phyloP scores from a whole-genome alignment of 495 filamentous ascomycete species.

The Pseudoneurospora amorphoporcata region DNA sequence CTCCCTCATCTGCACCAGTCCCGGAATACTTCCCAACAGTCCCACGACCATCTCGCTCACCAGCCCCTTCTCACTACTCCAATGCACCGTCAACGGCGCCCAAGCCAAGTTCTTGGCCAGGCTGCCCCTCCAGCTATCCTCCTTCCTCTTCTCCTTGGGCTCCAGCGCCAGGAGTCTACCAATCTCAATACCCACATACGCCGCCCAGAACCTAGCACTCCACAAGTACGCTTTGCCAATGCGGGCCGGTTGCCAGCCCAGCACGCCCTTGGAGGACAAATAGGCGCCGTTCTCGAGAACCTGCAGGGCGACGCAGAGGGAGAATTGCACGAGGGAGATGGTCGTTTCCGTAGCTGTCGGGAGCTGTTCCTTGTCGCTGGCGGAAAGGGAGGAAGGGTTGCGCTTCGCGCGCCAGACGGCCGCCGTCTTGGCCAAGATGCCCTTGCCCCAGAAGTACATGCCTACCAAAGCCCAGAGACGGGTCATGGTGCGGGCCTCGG shows the following conservation, averaged over 20 bases:
- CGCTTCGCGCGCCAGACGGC: neutral
- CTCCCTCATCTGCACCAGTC: conserved; percentile 56
- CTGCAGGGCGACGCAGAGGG: conserved; percentile 59
- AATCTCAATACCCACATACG: conserved; percentile 67
- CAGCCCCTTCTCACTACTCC: conserved; percentile 63
- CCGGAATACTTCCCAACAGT: conserved; percentile 53
- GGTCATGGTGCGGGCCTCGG: conserved; percentile 59
- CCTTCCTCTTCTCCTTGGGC: conserved; percentile 30
- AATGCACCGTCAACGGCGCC: conserved; percentile 61
- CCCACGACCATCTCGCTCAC: conserved; percentile 51
- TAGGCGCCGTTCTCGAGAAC: conserved; percentile 76
- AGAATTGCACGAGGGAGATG: conserved; percentile 59
- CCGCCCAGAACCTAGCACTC: conserved; percentile 72
- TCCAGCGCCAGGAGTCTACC: conserved; percentile 45
- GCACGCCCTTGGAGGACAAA: conserved; percentile 57
- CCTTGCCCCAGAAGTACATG: conserved; percentile 64
- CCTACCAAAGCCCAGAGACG: conserved; percentile 70
- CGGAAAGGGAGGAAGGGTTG: neutral
- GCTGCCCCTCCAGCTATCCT: conserved; percentile 31
- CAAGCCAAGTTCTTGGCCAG: conserved; percentile 42
- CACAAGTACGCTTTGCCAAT: conserved; percentile 53
- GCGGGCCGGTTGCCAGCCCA: conserved; percentile 45
- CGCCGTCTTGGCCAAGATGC: conserved; percentile 31
- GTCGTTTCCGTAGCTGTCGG: conserved; percentile 31
- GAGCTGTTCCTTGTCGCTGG: conserved; percentile 6